Evolutionary conservation across 305 asterid species (phyloP).

Genomic region (Withania somnifera): DNA sequence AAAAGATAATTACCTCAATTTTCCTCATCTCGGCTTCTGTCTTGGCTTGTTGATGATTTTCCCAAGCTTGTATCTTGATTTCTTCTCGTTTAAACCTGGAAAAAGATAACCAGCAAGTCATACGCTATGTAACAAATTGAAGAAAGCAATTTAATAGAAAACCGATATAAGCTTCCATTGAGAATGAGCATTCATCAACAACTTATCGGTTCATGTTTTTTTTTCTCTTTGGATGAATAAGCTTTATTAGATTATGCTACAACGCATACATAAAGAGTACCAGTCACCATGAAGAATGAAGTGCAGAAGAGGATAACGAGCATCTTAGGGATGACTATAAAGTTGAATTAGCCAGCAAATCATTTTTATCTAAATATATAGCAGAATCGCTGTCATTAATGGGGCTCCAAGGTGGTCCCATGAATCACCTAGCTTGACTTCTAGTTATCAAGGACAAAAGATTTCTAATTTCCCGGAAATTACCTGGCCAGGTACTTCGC

Average conservation of each 20-base stretch:
- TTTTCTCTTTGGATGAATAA: not conserved
- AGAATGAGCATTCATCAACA: not conserved
- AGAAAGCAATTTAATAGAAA: not conserved
- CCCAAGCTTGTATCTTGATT: constrained; percentile 34
- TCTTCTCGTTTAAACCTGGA: constrained; percentile 27
- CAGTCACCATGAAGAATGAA: not conserved
- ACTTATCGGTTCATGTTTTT: not conserved
- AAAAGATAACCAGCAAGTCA: not conserved
- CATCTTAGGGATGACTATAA: not conserved
- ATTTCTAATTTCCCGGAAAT: not conserved
- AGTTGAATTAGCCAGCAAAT: not conserved
- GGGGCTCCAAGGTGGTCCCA: not conserved
- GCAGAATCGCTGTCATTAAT: not conserved
- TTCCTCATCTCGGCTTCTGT: constrained; percentile 33
- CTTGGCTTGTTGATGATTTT: constrained; percentile 31
- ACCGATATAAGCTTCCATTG: not conserved
- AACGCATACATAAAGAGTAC: not conserved
- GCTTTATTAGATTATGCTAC: not conserved
- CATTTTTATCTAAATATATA: not conserved
- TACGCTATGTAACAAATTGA: not conserved
- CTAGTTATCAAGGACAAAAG: not conserved
- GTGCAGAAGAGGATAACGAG: not conserved
- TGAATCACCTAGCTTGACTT: not conserved
- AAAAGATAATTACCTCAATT: constrained; percentile 21
- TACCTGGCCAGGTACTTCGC: constrained; percentile 30